These are phyloP conservation scores for Acanthamoeba lenticulata DNA, from an alignment of 208 protist genomes.

Conservation along the genomic window DNA sequence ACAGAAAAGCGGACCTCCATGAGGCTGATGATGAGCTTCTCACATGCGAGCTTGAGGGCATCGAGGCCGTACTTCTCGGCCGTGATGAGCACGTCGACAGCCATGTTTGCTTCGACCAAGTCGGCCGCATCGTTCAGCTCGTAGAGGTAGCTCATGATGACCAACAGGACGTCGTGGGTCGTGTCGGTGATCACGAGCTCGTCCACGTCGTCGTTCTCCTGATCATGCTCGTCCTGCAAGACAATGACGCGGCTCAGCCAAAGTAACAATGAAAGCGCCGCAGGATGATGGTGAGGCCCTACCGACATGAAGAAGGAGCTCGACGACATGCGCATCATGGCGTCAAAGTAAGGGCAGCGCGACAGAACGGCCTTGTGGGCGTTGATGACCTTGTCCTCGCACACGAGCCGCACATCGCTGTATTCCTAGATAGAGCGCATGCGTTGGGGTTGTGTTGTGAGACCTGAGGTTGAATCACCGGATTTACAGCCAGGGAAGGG, in stretches of 20 bases:
- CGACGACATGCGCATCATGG: conserved; percentile 31
- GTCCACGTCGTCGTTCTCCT: background rate
- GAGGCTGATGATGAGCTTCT: background rate
- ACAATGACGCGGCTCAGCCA: background rate
- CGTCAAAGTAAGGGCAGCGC: conserved; percentile 41
- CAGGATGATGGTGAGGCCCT: background rate
- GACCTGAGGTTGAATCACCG: background rate
- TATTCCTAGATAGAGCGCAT: background rate
- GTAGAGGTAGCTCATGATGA: conserved; percentile 47
- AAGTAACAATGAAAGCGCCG: background rate
- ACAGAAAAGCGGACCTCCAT: background rate
- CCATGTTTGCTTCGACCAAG: background rate
- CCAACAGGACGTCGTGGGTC: background rate
- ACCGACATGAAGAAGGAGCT: conserved; percentile 1
- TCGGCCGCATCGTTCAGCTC: background rate
- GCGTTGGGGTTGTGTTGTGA: background rate
- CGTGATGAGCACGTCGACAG: background rate
- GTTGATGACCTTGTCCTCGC: conserved; percentile 28
- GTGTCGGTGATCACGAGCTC: conserved; percentile 23
- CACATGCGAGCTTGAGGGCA: background rate
- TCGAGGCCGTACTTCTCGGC: conserved; percentile 38
- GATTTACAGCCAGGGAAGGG: background rate
- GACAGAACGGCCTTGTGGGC: conserved; percentile 32
- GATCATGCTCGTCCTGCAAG: background rate
- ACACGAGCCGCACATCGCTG: background rate